Evolutionary conservation across 2,329 filamentous ascomycete species (phyloP).

Genomic region (Fusarium armeniacum): DNA sequence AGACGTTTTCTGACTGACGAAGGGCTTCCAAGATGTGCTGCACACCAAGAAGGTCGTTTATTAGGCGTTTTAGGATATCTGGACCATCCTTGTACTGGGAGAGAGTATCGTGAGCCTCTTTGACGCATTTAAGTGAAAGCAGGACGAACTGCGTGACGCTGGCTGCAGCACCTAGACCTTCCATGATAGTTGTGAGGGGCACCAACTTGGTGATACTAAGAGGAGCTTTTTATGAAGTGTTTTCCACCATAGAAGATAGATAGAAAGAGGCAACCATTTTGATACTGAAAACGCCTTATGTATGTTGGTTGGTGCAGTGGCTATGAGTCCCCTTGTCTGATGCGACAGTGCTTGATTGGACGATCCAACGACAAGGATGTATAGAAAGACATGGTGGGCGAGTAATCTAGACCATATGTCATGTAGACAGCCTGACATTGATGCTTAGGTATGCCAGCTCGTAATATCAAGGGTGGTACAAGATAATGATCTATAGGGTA

Average conservation of each 20-base stretch:
- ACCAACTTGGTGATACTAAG: not conserved
- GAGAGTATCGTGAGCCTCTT: not conserved
- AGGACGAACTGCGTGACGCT: not conserved
- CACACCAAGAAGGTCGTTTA: not conserved
- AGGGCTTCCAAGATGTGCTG: not conserved
- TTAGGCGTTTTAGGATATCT: not conserved
- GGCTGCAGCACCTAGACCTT: not conserved
- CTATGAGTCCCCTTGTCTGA: not conserved
- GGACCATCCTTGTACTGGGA: not conserved
- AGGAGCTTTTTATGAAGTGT: not conserved
- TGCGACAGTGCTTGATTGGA: not conserved
- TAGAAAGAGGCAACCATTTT: not conserved
- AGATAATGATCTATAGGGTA: not conserved
- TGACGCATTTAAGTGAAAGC: not conserved
- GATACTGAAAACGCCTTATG: not conserved
- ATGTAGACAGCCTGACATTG: not conserved
- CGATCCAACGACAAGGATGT: not conserved
- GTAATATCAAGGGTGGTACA: too few species aligned
- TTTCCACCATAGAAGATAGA: not conserved
- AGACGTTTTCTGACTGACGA: not conserved
- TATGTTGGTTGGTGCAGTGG: not conserved
- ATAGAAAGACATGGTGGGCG: not conserved
- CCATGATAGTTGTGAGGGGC: not conserved
- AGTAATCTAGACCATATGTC: not conserved
- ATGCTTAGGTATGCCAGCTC: too few species aligned